Conservation (phyloP, 2,329 filamentous ascomycete genomes). For the Helicocarpus griseus region DNA sequence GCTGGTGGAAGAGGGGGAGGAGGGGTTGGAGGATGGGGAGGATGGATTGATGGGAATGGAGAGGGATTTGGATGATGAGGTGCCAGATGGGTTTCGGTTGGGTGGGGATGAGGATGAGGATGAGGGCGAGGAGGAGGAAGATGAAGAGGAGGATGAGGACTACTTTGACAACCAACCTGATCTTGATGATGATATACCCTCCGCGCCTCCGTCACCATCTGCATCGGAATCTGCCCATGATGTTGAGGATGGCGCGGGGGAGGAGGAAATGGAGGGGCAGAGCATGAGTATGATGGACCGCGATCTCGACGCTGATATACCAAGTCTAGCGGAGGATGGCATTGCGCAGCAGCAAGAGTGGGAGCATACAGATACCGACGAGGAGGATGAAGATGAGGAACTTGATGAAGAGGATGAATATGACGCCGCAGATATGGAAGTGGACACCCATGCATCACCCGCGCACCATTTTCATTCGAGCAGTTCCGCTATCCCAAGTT, state of each 20-base stretch:
- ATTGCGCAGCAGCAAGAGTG: slow-evolving; percentile 49
- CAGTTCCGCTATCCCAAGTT: slow-evolving; percentile 15
- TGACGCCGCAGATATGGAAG: background rate
- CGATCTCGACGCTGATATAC: slow-evolving; percentile 63
- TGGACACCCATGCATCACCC: background rate
- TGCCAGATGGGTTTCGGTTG: slow-evolving; percentile 50
- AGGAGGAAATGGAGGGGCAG: slow-evolving; percentile 26
- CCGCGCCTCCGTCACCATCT: slow-evolving; percentile 15
- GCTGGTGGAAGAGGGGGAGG: slow-evolving; percentile 39
- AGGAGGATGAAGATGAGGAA: slow-evolving; percentile 42
- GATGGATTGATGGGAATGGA: slow-evolving; percentile 45
- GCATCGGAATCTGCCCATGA: too few species aligned
- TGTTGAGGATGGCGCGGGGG: slow-evolving; percentile 27
- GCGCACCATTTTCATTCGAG: slow-evolving; percentile 6
- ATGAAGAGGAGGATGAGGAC: slow-evolving; percentile 32
- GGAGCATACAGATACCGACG: slow-evolving; percentile 70
- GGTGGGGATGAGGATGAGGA: slow-evolving; percentile 35
- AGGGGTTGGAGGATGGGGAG: slow-evolving; percentile 47
- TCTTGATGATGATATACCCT: slow-evolving; percentile 27
- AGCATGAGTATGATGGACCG: slow-evolving; percentile 55
- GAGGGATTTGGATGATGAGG: slow-evolving; percentile 61
- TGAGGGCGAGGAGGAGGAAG: slow-evolving; percentile 26
- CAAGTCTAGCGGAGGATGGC: slow-evolving; percentile 43
- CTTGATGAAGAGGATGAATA: slow-evolving; percentile 16
- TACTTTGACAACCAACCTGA: slow-evolving; percentile 37